Base-by-base conservation (phyloP, 2,329 filamentous ascomycete species). In the Macrophomina phaseolina region DNA sequence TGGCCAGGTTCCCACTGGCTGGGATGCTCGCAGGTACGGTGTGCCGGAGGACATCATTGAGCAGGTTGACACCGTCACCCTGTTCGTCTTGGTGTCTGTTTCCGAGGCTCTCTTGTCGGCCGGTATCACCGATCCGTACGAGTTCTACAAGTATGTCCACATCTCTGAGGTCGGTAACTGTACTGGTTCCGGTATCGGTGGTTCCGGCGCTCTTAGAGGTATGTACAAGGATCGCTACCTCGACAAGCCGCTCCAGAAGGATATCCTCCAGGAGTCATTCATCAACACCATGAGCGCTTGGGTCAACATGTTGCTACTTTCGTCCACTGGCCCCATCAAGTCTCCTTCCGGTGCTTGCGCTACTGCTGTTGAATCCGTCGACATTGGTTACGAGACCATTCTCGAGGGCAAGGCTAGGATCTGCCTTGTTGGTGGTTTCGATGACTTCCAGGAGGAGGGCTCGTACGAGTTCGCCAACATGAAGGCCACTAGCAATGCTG, bases 381-480 rank as follows among this genome's bases (percentile, higher is more conserved):
- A 99, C 74, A 97, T 97, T 76, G 95, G 95, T 75, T 97, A 97
- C 77, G 95, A 99, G 83, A 98, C 94, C 32, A 99, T 99, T 77
- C 90, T 97, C 74, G 94, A 98, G 80, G 95, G 95, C 81, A 99
- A 99, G 86, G 95, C 96, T 68, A 92, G 94, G 63, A 89, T 99
- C 75, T 98, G 94, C 86, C 91, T 99, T 71, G 96, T 99, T 68
- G 95, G 95, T 87, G 95, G 95, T 72, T 98, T 99, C 76, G 95
- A 99, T 83, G 96, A 99, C 82, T 97, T 99, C 84, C 93, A 96
- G 76, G 95, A 99, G 82, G 95, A 99, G 82, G 96, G 95, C 63
- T 99, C 95, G 1, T 99, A 97, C 77, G 95, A 99, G 81, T 99
- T 99, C 79, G 95, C 95, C 85, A 99, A 99, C 85, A 99, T 99